Conservation (phyloP, 2,329 filamentous ascomycete species). For the Whalleya microplaca region DNA sequence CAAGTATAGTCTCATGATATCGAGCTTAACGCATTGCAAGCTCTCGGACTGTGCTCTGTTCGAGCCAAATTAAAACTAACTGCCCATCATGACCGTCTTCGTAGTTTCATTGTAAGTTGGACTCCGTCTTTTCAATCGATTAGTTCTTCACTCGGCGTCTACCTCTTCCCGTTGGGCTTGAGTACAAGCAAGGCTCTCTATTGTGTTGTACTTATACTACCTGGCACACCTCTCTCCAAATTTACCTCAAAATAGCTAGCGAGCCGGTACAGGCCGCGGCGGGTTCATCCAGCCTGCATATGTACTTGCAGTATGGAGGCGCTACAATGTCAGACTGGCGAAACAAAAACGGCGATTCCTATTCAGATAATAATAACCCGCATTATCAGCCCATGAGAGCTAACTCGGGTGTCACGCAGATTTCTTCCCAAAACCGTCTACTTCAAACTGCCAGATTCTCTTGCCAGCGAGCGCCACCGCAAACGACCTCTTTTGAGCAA, state of each 20-base stretch:
- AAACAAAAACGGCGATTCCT: neutral
- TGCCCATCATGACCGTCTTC: constrained; percentile 53
- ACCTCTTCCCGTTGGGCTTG: too few species aligned
- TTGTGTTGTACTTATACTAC: neutral
- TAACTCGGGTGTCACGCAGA: constrained; percentile 48
- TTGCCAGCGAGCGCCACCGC: constrained; percentile 40
- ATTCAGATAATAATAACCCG: neutral
- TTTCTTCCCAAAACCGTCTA: constrained; percentile 92
- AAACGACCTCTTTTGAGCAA: constrained; percentile 34
- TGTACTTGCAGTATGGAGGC: too few species aligned
- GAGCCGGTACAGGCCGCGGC: neutral
- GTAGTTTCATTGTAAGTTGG: constrained; percentile 52
- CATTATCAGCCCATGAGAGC: neutral
- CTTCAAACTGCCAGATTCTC: constrained; percentile 70
- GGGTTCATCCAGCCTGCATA: constrained; percentile 2
- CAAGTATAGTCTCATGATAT: neutral
- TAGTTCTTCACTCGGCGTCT: neutral
- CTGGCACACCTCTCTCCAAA: too few species aligned
- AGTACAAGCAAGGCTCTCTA: neutral
- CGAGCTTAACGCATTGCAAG: neutral
- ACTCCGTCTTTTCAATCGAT: neutral
- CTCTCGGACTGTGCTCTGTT: neutral
- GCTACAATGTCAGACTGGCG: neutral
- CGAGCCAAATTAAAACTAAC: neutral
- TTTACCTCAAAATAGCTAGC: neutral